These are phyloP conservation scores for Glycine latifolia DNA, from an alignment of 306 rosid species.

Conservation along the genomic window DNA sequence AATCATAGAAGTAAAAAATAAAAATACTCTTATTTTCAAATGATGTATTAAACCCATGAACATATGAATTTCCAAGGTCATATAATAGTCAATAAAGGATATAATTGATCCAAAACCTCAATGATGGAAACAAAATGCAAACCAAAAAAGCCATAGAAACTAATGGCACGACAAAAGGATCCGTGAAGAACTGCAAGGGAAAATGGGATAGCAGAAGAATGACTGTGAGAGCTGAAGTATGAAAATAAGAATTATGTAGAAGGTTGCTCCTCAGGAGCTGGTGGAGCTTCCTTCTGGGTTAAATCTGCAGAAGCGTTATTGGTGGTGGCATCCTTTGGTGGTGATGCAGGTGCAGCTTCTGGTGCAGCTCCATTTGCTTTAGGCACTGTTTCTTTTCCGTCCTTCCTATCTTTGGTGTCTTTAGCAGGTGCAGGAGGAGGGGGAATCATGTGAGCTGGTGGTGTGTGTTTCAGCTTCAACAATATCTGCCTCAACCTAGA, in stretches of 20 bases:
- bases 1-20: too few species aligned
- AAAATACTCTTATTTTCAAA: slow-evolving; percentile 2
- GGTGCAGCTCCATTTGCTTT: slow-evolving; percentile 61
- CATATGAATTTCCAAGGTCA: slow-evolving; percentile 53
- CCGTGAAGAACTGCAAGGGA: too few species aligned
- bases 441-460: slow-evolving; percentile 92
- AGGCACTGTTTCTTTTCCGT: slow-evolving; percentile 46
- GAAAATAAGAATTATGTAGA: slow-evolving; percentile 52
- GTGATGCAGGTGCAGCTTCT: slow-evolving; percentile 55
- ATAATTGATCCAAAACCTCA: slow-evolving; percentile 51
- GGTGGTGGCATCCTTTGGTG: slow-evolving; percentile 59
- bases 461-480: slow-evolving; percentile 90
- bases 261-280: slow-evolving; percentile 56
- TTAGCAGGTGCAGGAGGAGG: slow-evolving; percentile 84
- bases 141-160: slow-evolving; percentile 47
- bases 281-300: slow-evolving; percentile 59
- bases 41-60: slow-evolving; percentile 42
- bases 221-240: slow-evolving; percentile 24
- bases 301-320: slow-evolving; percentile 56
- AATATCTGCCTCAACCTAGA: slow-evolving; percentile 86
- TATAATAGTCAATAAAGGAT: slow-evolving; percentile 46
- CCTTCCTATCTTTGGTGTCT: slow-evolving; percentile 70
- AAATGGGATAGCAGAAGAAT: slow-evolving; percentile 6
- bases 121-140: slow-evolving; percentile 41
- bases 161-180: slow-evolving; percentile 38